Conservation (phyloP, 2,329 filamentous ascomycete species). For the Alternaria dauci region DNA sequence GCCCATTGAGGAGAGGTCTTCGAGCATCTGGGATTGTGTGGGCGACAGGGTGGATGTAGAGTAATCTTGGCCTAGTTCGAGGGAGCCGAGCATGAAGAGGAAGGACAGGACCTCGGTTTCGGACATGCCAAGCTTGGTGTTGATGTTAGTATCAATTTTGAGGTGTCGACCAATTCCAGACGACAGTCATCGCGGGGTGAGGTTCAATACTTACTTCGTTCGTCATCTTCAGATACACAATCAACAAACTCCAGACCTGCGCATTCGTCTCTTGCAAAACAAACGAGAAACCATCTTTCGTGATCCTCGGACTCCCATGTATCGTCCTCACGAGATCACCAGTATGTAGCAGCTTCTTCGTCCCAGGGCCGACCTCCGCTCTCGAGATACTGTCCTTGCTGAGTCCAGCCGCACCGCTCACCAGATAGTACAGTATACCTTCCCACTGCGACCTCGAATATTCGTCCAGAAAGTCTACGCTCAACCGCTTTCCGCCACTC, state of each 20-base stretch:
- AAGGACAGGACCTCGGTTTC: constrained; percentile 95
- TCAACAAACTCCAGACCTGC: constrained; percentile 93
- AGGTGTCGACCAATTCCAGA: too few species aligned
- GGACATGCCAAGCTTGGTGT: constrained; percentile 72
- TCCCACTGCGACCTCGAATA: constrained; percentile 94
- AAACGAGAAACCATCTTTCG: constrained; percentile 92
- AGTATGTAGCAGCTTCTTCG: constrained; percentile 82
- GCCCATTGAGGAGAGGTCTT: constrained; percentile 88
- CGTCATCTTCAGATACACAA: constrained; percentile 90
- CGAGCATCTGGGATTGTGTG: constrained; percentile 86
- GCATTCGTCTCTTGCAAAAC: constrained; percentile 94
- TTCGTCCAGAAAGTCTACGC: constrained; percentile 77
- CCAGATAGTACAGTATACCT: constrained; percentile 93
- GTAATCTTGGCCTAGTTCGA: constrained; percentile 92
- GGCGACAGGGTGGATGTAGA: constrained; percentile 83
- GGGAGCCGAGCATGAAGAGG: constrained; percentile 90
- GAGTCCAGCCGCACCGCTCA: constrained; percentile 71
- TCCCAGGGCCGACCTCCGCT: constrained; percentile 64
- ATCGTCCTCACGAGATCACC: constrained; percentile 79
- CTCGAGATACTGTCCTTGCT: constrained; percentile 52
- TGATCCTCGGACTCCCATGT: constrained; percentile 73
- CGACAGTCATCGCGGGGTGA: not conserved
- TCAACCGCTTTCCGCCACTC: constrained; percentile 70
- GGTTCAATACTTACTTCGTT: constrained; percentile 59
- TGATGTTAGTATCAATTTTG: not conserved